These are phyloP conservation scores for Aspergillus sergii DNA, from an alignment of 2,329 filamentous ascomycete species.

Conservation along the genomic window DNA sequence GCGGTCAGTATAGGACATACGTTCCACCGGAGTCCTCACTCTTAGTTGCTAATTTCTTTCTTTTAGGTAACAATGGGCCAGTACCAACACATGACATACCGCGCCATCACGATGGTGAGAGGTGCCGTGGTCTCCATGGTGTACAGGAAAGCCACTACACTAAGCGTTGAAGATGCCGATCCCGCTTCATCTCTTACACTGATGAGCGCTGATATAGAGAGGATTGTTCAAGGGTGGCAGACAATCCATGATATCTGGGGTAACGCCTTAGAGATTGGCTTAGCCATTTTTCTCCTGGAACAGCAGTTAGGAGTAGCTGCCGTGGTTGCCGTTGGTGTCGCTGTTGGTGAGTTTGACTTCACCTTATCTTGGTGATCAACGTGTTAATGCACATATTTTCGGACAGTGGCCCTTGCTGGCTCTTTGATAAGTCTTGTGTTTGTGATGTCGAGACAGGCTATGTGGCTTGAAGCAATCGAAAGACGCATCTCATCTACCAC, in stretches of 20 bases:
- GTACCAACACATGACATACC: constrained; percentile 47
- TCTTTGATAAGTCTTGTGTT: constrained; percentile 40
- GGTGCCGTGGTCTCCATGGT: constrained; percentile 53
- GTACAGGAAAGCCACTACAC: constrained; percentile 47
- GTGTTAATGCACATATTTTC: background rate
- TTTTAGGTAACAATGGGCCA: constrained; percentile 41
- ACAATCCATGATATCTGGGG: constrained; percentile 51
- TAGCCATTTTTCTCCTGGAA: constrained; percentile 49
- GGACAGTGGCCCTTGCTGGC: constrained; percentile 36
- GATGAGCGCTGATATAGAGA: constrained; percentile 51
- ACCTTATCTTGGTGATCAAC: background rate
- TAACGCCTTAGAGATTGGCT: constrained; percentile 46
- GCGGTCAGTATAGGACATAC: constrained; percentile 35
- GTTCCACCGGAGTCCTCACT: background rate
- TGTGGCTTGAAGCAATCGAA: constrained; percentile 56
- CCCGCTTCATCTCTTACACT: constrained; percentile 44
- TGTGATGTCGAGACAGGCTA: constrained; percentile 43
- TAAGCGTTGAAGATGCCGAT: constrained; percentile 37
- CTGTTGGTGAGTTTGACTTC: constrained; percentile 36
- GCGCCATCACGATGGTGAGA: constrained; percentile 47
- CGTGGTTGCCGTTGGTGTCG: constrained; percentile 48
- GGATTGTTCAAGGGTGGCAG: constrained; percentile 45
- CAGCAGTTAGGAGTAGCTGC: constrained; percentile 48
- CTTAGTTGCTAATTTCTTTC: constrained; percentile 1
- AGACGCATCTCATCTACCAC: constrained; percentile 52